phyloP scores from a whole-genome alignment of 2,329 filamentous ascomycete species.

The Xylariales sp. region DNA sequence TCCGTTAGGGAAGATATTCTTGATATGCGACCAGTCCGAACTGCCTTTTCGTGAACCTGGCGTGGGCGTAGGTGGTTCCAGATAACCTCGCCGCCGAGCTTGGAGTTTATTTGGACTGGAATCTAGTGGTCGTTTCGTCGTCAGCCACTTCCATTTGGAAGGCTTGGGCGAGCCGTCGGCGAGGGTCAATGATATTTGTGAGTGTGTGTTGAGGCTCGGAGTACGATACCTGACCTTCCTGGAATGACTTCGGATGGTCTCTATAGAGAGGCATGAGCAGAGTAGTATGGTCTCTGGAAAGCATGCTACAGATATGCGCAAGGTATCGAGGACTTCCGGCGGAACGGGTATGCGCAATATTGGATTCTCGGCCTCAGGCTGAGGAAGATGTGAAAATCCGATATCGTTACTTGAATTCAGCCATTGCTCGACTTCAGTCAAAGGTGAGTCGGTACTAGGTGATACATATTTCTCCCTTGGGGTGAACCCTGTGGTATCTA shows the following conservation, averaged over 20 bases:
- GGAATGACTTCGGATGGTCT: slow-evolving; percentile 53
- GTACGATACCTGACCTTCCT: slow-evolving; percentile 43
- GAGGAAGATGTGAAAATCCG: slow-evolving; percentile 18
- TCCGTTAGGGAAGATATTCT: slow-evolving; percentile 47
- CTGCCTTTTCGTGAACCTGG: background rate
- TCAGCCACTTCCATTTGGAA: slow-evolving; percentile 24
- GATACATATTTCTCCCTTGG: slow-evolving; percentile 1
- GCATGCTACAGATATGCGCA: slow-evolving; percentile 48
- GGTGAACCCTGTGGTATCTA: background rate
- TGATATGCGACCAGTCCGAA: slow-evolving; percentile 40
- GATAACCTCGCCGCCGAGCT: slow-evolving; percentile 11
- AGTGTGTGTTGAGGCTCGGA: slow-evolving; percentile 14
- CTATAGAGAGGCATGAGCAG: slow-evolving; percentile 49
- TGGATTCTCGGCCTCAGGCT: slow-evolving; percentile 18
- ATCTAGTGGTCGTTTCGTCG: slow-evolving; percentile 12
- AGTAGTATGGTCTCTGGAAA: slow-evolving; percentile 58
- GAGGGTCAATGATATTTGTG: slow-evolving; percentile 10
- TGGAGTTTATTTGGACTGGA: slow-evolving; percentile 8
- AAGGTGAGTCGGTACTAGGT: slow-evolving; percentile 13
- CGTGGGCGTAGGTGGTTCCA: slow-evolving; percentile 4
- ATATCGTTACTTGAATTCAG: slow-evolving; percentile 20
- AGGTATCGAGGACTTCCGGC: slow-evolving; percentile 47
- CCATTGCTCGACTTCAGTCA: slow-evolving; percentile 22
- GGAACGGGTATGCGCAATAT: slow-evolving; percentile 43
- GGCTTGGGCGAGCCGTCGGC: slow-evolving; percentile 13